These are phyloP conservation scores for Phytophthora palmivora DNA, from an alignment of 352 stramenopile genomes.

Conservation along the genomic window DNA sequence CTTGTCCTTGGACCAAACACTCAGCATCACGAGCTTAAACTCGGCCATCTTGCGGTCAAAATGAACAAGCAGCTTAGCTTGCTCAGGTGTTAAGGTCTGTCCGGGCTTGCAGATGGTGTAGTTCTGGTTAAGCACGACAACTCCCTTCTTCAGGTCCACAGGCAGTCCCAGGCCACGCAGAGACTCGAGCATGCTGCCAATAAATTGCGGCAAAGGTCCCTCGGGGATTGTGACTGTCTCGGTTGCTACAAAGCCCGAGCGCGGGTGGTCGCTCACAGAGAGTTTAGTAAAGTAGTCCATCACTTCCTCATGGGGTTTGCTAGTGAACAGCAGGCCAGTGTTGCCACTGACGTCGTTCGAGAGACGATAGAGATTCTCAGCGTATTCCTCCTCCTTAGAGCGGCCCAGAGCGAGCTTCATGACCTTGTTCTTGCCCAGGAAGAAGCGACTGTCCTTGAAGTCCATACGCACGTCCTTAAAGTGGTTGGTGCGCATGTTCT, in stretches of 20 bases:
- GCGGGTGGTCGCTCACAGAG: constrained; percentile 93
- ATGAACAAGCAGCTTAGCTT: constrained; percentile 95
- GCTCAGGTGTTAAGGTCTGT: constrained; percentile 94
- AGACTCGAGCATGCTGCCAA: constrained; percentile 96
- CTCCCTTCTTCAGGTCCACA: constrained; percentile 97
- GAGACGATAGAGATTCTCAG: constrained; percentile 94
- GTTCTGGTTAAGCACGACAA: constrained; percentile 92
- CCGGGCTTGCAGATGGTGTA: constrained; percentile 96
- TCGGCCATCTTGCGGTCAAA: constrained; percentile 91
- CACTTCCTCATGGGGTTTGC: constrained; percentile 88
- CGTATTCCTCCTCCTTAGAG: constrained; percentile 96
- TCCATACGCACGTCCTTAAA: constrained; percentile 98
- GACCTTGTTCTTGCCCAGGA: constrained; percentile 99
- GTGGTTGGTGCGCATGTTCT: constrained; percentile 99
- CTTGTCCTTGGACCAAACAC: constrained; percentile 76
- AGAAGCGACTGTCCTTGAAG: constrained; percentile 96
- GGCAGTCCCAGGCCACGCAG: constrained; percentile 96
- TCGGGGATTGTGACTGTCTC: constrained; percentile 90
- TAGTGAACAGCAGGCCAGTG: constrained; percentile 97
- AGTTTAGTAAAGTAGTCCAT: constrained; percentile 94
- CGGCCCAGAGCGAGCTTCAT: constrained; percentile 97
- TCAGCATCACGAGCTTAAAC: constrained; percentile 85
- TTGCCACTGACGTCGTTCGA: constrained; percentile 92
- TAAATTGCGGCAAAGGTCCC: constrained; percentile 93
- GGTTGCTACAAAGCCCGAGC: constrained; percentile 92